Evolutionary conservation across 495 filamentous ascomycete genomes (phyloP), one percentile per base, ranked within the genome.

Genomic region (Aspergillus affinis): DNA sequence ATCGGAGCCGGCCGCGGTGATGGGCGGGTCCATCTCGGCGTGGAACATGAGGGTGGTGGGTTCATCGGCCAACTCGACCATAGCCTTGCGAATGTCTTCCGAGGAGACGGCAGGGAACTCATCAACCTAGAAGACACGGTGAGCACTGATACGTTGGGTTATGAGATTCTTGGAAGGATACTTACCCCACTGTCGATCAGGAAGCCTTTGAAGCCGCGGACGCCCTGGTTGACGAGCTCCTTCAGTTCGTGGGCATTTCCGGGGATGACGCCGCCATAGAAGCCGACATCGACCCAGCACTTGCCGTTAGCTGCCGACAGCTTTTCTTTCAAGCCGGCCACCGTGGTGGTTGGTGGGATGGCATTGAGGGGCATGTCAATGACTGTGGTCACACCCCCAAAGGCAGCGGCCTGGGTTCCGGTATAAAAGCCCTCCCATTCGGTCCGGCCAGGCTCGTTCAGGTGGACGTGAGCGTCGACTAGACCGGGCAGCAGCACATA

Each of bases 351-450:
- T 0, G 94, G 94, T 2, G 94, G 94, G 60, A 98, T 95, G 57
- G 94, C 92, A 76, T 98, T 98, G 60, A 98, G 75, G 49, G 94
- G 94, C 94, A 98, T 98, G 75, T 98, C 94, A 68, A 98, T 81
- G 26, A 98, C 90, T 4, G 94, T 97, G n/a, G 94, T 98, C 51
- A 98, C 94, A 60, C 94, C 94, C 19, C 94, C 94, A 71, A 93
- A 96, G 53, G 94, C 94, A 10, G 94, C 94, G 23, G 94, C 94
- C 70, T 88, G 83, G 27, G 94, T 98, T 48, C 94, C 94, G 2
- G 92, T 95, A 73, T 87, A 86, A 82, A 98, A 98, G 23, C 94
- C 94, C 69, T 98, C 94, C 94, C 94, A 98, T 85, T 98, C 94
- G 45, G 94, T 98, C 20, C 94, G 83, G 50, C 94, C 94, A 0